Percentiles rank a stretch among this genome's conserved stretches.
Conservation (phyloP, 1,284 basidiomycete species). For the Xanthoconium separans region DNA sequence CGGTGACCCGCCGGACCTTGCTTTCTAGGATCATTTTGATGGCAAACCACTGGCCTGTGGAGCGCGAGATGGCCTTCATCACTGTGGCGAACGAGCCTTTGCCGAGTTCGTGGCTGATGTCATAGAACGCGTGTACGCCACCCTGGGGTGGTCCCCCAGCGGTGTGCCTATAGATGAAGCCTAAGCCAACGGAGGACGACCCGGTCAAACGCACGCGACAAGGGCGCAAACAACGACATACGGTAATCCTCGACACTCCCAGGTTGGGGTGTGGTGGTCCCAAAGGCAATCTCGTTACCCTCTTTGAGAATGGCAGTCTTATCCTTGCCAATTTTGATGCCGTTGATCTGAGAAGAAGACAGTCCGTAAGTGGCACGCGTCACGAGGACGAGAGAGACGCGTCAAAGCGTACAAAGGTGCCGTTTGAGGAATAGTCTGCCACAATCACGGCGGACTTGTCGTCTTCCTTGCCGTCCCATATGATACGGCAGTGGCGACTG, state of each 20-base stretch:
- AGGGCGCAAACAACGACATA: slow-evolving; percentile 32
- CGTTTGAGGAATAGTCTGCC: slow-evolving; percentile 77
- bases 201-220: background rate
- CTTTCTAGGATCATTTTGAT: slow-evolving; percentile 72
- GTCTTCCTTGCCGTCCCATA: slow-evolving; percentile 63
- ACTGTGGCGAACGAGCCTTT: slow-evolving; percentile 82
- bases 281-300: slow-evolving; percentile 83
- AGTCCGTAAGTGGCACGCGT: slow-evolving; percentile 7
- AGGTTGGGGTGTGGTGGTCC: slow-evolving; percentile 48
- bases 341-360: slow-evolving; percentile 59
- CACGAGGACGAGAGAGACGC: background rate
- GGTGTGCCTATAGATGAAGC: slow-evolving; percentile 53
- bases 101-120: slow-evolving; percentile 66
- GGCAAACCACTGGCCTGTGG: slow-evolving; percentile 63
- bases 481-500: slow-evolving; percentile 62
- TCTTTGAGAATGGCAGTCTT: slow-evolving; percentile 63
- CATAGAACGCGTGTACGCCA: slow-evolving; percentile 64
- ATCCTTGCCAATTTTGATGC: slow-evolving; percentile 58
- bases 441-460: slow-evolving; percentile 59
- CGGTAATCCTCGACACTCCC: slow-evolving; percentile 35
- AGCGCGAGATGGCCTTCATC: slow-evolving; percentile 62
- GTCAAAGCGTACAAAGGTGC: slow-evolving; percentile 70
- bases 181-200: slow-evolving; percentile 24
- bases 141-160: slow-evolving; percentile 46
- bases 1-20: slow-evolving; percentile 40